Percentiles rank a stretch among this genome's conserved stretches.
Evolutionary conservation across 2,329 filamentous ascomycete species (phyloP).

Genomic region (Paramyrothecium sp.): DNA sequence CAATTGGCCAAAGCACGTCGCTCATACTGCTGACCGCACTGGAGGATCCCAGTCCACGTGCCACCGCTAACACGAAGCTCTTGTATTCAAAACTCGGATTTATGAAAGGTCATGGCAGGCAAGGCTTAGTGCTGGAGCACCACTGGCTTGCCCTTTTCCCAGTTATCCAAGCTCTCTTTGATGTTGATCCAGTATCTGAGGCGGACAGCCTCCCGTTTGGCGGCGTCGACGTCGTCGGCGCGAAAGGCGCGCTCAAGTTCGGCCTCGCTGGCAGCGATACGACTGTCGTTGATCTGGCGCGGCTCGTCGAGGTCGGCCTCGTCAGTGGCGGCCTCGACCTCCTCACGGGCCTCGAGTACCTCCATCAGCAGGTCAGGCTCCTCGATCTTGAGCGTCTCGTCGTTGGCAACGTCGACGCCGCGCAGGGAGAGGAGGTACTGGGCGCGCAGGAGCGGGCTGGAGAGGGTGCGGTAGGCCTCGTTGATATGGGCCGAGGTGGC

Average conservation of each 20-base stretch:
- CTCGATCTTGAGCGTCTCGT: constrained; percentile 71
- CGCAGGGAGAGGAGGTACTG: constrained; percentile 79
- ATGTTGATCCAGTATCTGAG: constrained; percentile 92
- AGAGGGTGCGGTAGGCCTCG: constrained; percentile 84
- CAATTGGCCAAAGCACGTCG: too few relatives aligned
- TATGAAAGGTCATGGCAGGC: too few relatives aligned
- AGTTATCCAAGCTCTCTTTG: constrained; percentile 73
- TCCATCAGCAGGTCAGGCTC: constrained; percentile 70
- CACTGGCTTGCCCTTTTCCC: constrained; percentile 73
- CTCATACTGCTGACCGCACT: too few relatives aligned
- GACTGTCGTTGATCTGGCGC: constrained; percentile 62
- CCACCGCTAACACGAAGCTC: too few relatives aligned
- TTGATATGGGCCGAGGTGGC: constrained; percentile 82
- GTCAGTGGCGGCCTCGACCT: constrained; percentile 66
- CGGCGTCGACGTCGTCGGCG: constrained; percentile 62
- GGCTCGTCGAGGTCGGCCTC: constrained; percentile 65
- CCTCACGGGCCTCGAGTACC: constrained; percentile 77
- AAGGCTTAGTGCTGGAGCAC: constrained; percentile 47
- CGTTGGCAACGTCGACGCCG: constrained; percentile 74
- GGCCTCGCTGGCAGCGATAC: constrained; percentile 64
- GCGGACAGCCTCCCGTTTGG: constrained; percentile 70
- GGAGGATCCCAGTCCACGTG: too few relatives aligned
- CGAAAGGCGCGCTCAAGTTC: constrained; percentile 64
- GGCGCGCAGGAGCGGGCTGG: constrained; percentile 75
- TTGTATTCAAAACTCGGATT: too few relatives aligned